Base-by-base conservation (phyloP, 768 basidiomycete genomes). In the Boletus rex-veris region DNA sequence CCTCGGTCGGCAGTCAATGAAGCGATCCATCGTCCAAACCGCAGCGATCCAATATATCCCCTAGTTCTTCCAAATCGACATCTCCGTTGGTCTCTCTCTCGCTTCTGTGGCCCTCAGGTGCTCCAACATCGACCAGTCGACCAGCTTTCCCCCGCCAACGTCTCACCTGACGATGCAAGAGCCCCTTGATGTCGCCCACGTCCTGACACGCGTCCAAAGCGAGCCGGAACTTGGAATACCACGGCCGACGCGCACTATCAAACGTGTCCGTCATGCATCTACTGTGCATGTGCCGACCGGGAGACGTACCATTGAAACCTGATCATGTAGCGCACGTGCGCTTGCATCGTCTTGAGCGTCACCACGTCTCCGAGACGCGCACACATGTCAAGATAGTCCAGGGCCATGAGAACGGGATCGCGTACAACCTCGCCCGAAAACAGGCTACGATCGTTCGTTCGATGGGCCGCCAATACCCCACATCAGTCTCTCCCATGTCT, bases 371-470 rank as follows among this genome's bases (percentile, higher is more conserved):
- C 77, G 61, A 82, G 80, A 31, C 68, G 59, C 54, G 71, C 71
- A 67, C 86, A 90, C 18, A 86, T 64, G 15, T 74, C 74, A 38
- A 91, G 75, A 66, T 91, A 92, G 64, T 89, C 87, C 37, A 85
- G 69, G 4, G 85, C 82, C 42, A 89, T 80, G 38, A 75, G 71
- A 14, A 86, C 78, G 15, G 90, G 85, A 66, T 87, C 83, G 24
- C 82, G 81, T n/a, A 75, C 53, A 19, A 65, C 57, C 37, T 74
- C 75, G 9, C 68, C 67, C 39, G 77, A 68, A 63, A 90, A 90
- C 41, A 89, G 64, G 60, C 87, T 90, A 59, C 28, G 21, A 21
- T 11, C 5, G 5, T 24, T 24, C 24, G 21, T 21, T 3, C 21
- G 21, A 21, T 21, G 21, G 21, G 24, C 19, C 19, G 5, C 24